A percentile compares a stretch with the other conserved stretches of the same genome.
Conservation (phyloP, 2,329 filamentous ascomycete species). For the Diaporthe sp. region DNA sequence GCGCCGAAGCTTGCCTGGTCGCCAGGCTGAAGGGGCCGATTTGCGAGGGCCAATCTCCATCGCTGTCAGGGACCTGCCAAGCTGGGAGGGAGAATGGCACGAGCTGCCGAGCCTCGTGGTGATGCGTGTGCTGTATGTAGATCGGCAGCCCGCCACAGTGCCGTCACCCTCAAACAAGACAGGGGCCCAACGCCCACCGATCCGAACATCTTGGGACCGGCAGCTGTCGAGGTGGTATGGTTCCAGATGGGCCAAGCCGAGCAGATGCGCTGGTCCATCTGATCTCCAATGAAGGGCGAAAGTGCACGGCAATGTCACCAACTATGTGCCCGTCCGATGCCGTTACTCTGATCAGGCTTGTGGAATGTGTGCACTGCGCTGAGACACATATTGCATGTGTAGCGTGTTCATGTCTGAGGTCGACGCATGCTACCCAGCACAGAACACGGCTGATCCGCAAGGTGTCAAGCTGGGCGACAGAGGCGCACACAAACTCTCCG, state of each 20-base stretch:
- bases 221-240: constrained; percentile 4
- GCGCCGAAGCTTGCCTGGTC: background rate
- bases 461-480: constrained; percentile 25
- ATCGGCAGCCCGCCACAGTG: constrained; percentile 23
- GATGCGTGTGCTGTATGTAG: constrained; percentile 15
- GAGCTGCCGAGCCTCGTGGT: constrained; percentile 25
- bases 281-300: background rate
- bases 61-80: constrained; percentile 16
- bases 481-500: constrained; percentile 8
- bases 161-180: constrained; percentile 29
- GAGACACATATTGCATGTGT: constrained; percentile 31
- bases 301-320: background rate
- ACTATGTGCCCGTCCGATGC: constrained; percentile 32
- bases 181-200: background rate
- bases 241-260: constrained; percentile 11
- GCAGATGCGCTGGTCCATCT: constrained; percentile 14
- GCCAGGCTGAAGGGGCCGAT: constrained; percentile 23
- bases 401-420: constrained; percentile 31
- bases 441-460: constrained; percentile 30
- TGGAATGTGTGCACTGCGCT: constrained; percentile 30
- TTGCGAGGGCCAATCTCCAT: constrained; percentile 29
- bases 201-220: background rate
- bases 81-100: constrained; percentile 18
- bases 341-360: constrained; percentile 33
- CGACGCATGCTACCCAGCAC: constrained; percentile 23